phyloP scores from a whole-genome alignment of 495 filamentous ascomycete species.

The Recurvomyces mirabilis region DNA sequence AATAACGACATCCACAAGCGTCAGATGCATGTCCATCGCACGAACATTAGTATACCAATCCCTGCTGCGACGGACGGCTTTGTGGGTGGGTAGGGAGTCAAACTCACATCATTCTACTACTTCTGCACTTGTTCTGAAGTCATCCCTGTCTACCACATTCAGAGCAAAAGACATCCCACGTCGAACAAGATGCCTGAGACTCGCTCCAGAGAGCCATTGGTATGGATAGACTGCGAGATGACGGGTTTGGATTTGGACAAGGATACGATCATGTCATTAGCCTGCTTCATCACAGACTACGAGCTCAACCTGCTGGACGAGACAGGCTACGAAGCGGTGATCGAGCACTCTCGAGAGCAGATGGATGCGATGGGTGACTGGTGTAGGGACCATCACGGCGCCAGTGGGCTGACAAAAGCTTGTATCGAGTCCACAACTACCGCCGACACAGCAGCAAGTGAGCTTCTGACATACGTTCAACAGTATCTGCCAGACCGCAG shows the following conservation, averaged over 20 bases:
- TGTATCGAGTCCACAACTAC: slow-evolving; percentile 64
- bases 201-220: slow-evolving; percentile 48
- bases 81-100: no score
- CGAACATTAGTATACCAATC: no score
- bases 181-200: slow-evolving; percentile 27
- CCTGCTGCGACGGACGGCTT: no score
- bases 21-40: no score
- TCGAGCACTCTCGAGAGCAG: slow-evolving; percentile 59
- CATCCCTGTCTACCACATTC: no score
- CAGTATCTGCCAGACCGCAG: slow-evolving; percentile 51
- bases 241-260: slow-evolving; percentile 70
- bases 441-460: slow-evolving; percentile 57
- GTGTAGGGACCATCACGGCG: slow-evolving; percentile 54
- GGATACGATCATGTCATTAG: slow-evolving; percentile 84
- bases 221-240: slow-evolving; percentile 98
- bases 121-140: no score
- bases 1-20: no score
- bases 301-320: slow-evolving; percentile 66
- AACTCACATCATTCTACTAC: no score
- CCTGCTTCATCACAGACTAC: slow-evolving; percentile 80
- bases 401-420: slow-evolving; percentile 67
- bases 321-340: slow-evolving; percentile 64
- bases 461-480: slow-evolving; percentile 67
- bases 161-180: no score
- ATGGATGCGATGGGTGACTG: slow-evolving; percentile 69